A percentile compares a stretch with the other conserved stretches of the same genome.
phyloP scores from a whole-genome alignment of 1,284 basidiomycete species.

The Phylloboletellus chloephorus region DNA sequence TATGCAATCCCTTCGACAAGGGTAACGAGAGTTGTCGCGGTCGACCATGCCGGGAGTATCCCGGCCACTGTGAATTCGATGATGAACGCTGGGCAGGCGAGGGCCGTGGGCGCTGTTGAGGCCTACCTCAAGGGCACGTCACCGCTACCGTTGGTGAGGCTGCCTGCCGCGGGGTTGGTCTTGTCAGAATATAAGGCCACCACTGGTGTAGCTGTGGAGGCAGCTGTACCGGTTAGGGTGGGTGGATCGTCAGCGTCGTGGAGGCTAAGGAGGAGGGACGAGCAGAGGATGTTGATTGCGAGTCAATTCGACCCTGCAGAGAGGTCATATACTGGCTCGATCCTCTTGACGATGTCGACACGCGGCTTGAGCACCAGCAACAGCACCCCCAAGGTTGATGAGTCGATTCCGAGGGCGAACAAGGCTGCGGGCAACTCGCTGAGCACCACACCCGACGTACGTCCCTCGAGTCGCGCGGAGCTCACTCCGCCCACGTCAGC shows the following conservation, averaged over 20 bases:
- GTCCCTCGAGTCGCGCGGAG: conserved; percentile 12
- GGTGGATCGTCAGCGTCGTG: conserved; percentile 35
- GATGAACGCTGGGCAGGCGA: conserved; percentile 75
- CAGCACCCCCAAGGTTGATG: conserved; percentile 15
- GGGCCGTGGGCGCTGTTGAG: conserved; percentile 68
- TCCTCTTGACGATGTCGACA: conserved; percentile 37
- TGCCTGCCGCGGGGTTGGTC: conserved; percentile 58
- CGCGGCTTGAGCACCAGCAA: conserved; percentile 3
- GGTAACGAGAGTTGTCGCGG: conserved; percentile 82
- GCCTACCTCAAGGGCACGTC: conserved; percentile 58
- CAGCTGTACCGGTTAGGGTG: conserved; percentile 3
- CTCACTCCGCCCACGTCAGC: conserved; percentile 13
- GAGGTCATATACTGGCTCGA: conserved; percentile 44
- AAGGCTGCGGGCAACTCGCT: conserved; percentile 4
- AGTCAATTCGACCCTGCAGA: conserved; percentile 46
- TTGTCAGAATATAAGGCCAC: conserved; percentile 43
- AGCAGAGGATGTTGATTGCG: conserved; percentile 47
- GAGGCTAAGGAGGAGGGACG: conserved; percentile 56
- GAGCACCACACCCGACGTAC: conserved; percentile 13
- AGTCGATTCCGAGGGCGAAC: conserved; percentile 15
- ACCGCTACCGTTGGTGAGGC: conserved; percentile 59
- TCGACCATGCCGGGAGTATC: conserved; percentile 87
- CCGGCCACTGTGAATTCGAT: conserved; percentile 85
- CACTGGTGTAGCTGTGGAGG: conserved; percentile 8
- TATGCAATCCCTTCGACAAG: conserved; percentile 93